phyloP scores from a whole-genome alignment of 2,329 filamentous ascomycete genomes.

The Cladophialophora bantiana region DNA sequence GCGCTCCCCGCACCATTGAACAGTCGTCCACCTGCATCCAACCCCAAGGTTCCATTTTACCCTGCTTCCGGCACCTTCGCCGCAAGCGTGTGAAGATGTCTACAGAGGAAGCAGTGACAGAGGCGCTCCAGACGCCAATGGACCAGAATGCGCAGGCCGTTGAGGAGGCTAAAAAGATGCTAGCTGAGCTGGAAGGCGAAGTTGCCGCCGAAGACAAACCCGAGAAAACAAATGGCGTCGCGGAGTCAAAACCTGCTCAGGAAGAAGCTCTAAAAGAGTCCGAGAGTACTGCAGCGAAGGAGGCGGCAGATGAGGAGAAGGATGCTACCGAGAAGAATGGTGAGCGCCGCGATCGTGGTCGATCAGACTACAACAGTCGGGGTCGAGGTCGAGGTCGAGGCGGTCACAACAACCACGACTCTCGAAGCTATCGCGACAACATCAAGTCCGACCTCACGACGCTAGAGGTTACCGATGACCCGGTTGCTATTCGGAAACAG shows the following conservation, averaged over 20 bases:
- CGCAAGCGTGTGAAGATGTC: conserved; percentile 32
- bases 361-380: conserved; percentile 12
- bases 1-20: not conserved
- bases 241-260: conserved; percentile 44
- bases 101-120: conserved; percentile 36
- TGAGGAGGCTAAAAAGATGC: conserved; percentile 55
- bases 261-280: conserved; percentile 48
- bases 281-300: conserved; percentile 12
- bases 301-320: conserved; percentile 36
- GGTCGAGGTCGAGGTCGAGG: conserved; percentile 20
- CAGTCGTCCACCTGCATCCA: not conserved
- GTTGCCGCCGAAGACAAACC: conserved; percentile 15
- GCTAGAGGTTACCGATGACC: conserved; percentile 76
- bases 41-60: not conserved
- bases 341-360: conserved; percentile 30
- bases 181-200: conserved; percentile 54
- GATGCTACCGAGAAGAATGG: conserved; percentile 29
- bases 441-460: conserved; percentile 74
- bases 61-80: not conserved
- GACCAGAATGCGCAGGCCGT: conserved; percentile 52
- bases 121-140: conserved; percentile 35
- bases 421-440: conserved; percentile 58
- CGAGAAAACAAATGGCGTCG: conserved; percentile 27
- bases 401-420: conserved; percentile 26
- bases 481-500: conserved; percentile 81